These are phyloP conservation scores for Polyporus arcularius DNA, from an alignment of 768 basidiomycete species.

Conservation along the genomic window DNA sequence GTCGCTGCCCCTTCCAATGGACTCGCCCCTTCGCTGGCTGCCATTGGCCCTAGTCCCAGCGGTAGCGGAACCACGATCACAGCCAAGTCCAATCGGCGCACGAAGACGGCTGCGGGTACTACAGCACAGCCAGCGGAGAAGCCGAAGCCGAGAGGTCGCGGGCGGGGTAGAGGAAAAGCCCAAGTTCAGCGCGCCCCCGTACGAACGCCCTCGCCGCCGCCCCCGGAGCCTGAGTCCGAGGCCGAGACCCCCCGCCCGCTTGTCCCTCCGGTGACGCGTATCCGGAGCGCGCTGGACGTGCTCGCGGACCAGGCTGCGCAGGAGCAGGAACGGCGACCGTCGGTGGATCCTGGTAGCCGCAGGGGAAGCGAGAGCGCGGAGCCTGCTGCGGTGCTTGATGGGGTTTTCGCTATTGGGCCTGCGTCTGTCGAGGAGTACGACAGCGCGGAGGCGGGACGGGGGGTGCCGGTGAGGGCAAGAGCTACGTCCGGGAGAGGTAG, in stretches of 20 bases:
- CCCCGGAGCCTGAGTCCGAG: not conserved
- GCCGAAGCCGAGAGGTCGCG: not conserved
- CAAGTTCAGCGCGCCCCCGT: not conserved
- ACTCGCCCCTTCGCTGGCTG: not conserved
- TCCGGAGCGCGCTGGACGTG: constrained; percentile 61
- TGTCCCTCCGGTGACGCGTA: constrained; percentile 32
- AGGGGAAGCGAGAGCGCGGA: constrained; percentile 10
- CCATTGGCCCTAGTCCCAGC: not conserved
- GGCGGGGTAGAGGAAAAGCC: not conserved
- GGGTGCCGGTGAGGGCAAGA: not conserved
- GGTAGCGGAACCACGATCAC: not conserved
- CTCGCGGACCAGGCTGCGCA: constrained; percentile 71
- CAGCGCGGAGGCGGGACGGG: not conserved
- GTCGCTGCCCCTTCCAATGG: constrained; percentile 11
- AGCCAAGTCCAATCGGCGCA: not conserved
- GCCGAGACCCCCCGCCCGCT: not conserved
- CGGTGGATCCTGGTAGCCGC: constrained; percentile 8
- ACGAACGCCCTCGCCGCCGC: not conserved
- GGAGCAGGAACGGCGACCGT: constrained; percentile 27
- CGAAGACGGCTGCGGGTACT: not conserved
- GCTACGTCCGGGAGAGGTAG: not conserved
- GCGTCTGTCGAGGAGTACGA: not conserved
- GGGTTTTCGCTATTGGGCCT: not conserved
- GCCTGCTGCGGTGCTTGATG: not conserved
- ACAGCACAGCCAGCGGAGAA: not conserved